These are phyloP conservation scores for Nicotiana obtusifolia DNA, from an alignment of 257 asterid species.

Conservation along the genomic window DNA sequence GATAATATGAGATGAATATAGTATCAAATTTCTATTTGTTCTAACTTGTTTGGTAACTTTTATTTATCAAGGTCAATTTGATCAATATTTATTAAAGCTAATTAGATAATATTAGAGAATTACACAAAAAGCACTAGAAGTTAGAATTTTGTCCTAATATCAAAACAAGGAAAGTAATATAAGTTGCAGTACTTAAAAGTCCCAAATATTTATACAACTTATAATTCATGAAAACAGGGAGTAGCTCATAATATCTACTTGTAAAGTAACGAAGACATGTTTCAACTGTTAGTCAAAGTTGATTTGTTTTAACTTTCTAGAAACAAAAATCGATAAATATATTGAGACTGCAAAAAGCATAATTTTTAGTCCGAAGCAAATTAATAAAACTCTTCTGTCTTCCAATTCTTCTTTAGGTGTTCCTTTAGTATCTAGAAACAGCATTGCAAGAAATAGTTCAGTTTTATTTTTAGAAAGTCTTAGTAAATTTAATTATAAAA, in stretches of 20 bases:
- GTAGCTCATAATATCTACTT: not conserved
- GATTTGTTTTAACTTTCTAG: not conserved
- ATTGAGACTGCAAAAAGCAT: not conserved
- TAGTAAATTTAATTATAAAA: too few relatives aligned
- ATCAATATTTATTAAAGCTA: too few relatives aligned
- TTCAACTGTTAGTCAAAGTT: not conserved
- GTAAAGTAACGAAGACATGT: not conserved
- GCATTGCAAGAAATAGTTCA: not conserved
- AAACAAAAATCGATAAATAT: not conserved
- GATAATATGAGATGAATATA: too few relatives aligned
- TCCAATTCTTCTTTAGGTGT: not conserved
- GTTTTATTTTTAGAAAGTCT: too few relatives aligned
- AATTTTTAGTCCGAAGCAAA: not conserved
- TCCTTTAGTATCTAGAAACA: not conserved
- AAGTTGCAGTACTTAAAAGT: not conserved
- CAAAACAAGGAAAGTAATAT: not conserved
- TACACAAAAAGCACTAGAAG: not conserved
- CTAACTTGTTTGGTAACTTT: too few relatives aligned
- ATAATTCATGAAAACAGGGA: not conserved
- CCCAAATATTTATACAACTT: too few relatives aligned
- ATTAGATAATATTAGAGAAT: not conserved
- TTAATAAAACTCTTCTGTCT: not conserved
- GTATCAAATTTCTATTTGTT: too few relatives aligned
- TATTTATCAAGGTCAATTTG: too few relatives aligned
- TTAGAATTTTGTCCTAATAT: too few relatives aligned